Evolutionary conservation across 139 green algal genomes (phyloP), one percentile per base, ranked within the genome.

Genomic region (Raphidocelis subcapitata): DNA sequence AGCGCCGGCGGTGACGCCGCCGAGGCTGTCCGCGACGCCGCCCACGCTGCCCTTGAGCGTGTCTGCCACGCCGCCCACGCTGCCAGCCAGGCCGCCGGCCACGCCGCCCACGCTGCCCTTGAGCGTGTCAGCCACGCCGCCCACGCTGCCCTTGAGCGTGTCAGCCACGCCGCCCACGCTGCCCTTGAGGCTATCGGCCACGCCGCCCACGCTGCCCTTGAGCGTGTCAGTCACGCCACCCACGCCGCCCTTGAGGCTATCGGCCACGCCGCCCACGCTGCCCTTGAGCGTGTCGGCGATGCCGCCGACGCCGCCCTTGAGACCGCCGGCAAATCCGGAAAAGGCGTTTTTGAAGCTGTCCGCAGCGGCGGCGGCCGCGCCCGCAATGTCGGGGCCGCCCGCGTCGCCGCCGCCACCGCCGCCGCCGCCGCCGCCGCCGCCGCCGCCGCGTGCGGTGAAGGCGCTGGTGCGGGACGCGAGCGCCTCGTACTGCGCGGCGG

Each of bases 261-360:
- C 26, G 16, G 10, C 26, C n/a, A 69, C 56, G 21, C 62, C 54
- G n/a, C 26, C 23, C 5, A 57, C 55, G 10, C 32, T 68, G 59
- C 69, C 68, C 14, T 41, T 52, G 26, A 84, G 47, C 18, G 57
- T 75, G 57, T 64, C 67, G 12, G 47, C 67, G 2, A 77, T 24
- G 36, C 61, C 51, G 26, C 23, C 41, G n/a, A 77, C 71, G 31
- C 51, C 56, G 73, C 65, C 63, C 37, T 36, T 62, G 2, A 69
- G 29, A 35, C 44, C 44, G 21, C 28, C 33, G 44, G 63, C 44
- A 36, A 57, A 15, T 24, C 59, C 59, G 31, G 8, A 12, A 29
- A 65, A 5, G 20, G 20, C 15, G 59, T 29, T 41, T 20, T 12
- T 12, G 8, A 49, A 49, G 41, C 41, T 49, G 41, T 49, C 41